These are phyloP conservation scores for Linum usitatissimum DNA, from an alignment of 345 rosid species.

Conservation along the genomic window DNA sequence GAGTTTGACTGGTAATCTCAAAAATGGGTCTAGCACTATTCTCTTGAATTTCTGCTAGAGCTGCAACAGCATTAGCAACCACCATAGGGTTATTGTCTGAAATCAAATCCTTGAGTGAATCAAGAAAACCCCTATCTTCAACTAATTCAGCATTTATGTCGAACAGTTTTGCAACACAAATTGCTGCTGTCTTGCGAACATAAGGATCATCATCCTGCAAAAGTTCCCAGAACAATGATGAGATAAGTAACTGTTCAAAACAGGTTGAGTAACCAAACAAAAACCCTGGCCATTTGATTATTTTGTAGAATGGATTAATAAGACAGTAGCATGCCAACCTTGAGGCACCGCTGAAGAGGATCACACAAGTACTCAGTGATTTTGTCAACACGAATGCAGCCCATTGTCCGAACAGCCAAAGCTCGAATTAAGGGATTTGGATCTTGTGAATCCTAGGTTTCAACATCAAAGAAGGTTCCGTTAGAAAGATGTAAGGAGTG, in stretches of 20 bases:
- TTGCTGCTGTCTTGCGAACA: constrained; percentile 96
- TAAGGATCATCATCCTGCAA: constrained; percentile 97
- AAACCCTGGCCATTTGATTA: neutral
- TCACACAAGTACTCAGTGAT: constrained; percentile 97
- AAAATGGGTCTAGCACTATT: constrained; percentile 67
- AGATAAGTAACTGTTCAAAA: neutral
- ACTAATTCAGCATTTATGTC: constrained; percentile 98
- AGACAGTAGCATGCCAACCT: constrained; percentile 34
- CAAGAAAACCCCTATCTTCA: constrained; percentile 97
- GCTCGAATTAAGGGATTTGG: constrained; percentile 99
- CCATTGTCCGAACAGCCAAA: constrained; percentile 97
- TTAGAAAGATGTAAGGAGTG: neutral
- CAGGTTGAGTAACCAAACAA: neutral
- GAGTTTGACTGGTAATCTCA: constrained; percentile 87
- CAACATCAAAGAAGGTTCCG: constrained; percentile 14
- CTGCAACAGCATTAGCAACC: constrained; percentile 98
- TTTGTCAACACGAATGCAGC: constrained; percentile 99
- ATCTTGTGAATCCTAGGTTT: constrained; percentile 90
- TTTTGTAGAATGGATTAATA: neutral
- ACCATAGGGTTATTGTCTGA: constrained; percentile 99
- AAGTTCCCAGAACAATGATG: constrained; percentile 1
- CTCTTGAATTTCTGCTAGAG: constrained; percentile 98
- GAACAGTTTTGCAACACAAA: constrained; percentile 96
- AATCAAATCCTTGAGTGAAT: constrained; percentile 90
- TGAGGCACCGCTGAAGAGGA: constrained; percentile 98